phyloP scores from a whole-genome alignment of 139 green algal species.

The Coccomyxa sp. region DNA sequence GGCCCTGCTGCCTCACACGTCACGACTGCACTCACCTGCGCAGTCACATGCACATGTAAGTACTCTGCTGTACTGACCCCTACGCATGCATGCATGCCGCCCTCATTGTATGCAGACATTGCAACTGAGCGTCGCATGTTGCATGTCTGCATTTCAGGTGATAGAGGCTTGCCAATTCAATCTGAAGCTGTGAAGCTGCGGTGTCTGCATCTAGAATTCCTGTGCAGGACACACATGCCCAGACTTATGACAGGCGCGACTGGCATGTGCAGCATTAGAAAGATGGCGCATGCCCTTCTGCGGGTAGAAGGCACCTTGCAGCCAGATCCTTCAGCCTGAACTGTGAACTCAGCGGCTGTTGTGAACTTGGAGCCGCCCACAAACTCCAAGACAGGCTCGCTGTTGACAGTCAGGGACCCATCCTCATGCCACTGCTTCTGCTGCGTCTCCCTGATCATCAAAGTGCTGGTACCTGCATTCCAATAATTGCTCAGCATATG shows the following conservation, averaged over 20 bases:
- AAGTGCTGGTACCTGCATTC: neutral
- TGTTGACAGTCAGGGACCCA: neutral
- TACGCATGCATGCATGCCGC: neutral
- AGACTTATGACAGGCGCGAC: neutral
- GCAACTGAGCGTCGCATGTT: neutral
- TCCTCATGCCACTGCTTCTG: neutral
- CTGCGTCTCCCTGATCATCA: slow-evolving; percentile 1
- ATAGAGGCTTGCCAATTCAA: neutral
- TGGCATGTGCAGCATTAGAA: neutral
- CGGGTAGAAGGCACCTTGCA: neutral
- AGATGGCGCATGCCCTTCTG: neutral
- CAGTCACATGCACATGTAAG: too few relatives aligned
- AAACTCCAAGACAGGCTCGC: neutral
- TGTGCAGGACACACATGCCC: neutral
- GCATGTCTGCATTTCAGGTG: neutral
- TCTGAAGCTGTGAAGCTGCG: neutral
- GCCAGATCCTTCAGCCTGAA: neutral
- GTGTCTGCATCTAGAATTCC: neutral
- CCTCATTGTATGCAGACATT: neutral
- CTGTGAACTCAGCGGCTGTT: neutral
- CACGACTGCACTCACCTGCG: neutral
- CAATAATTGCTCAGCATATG: too few relatives aligned
- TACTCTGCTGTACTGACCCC: neutral
- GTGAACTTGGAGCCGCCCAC: slow-evolving; percentile 6
- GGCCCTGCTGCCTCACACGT: neutral